Percentiles rank a stretch among this genome's conserved stretches.
phyloP scores from a whole-genome alignment of 768 basidiomycete species.

The Imleria badia region DNA sequence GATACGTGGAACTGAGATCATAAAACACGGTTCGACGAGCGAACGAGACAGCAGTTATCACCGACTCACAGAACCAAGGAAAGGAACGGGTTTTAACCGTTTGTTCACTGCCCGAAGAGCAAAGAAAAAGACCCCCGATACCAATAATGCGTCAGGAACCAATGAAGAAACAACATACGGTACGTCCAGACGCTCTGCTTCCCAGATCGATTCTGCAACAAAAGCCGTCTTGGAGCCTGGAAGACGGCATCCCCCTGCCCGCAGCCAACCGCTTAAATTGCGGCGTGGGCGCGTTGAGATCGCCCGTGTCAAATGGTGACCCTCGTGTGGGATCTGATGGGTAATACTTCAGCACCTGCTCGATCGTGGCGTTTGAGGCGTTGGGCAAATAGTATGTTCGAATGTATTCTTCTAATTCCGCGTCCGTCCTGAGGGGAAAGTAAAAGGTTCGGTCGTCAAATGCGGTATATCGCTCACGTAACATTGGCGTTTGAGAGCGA shows the following conservation, averaged over 20 bases:
- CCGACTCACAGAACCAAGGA: constrained; percentile 44
- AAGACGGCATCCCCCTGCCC: constrained; percentile 48
- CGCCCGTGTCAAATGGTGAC: constrained; percentile 52
- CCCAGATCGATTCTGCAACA: constrained; percentile 38
- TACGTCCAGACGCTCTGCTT: constrained; percentile 41
- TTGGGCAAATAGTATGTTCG: constrained; percentile 29
- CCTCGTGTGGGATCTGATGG: constrained; percentile 42
- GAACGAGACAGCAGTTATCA: not conserved
- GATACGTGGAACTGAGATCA: constrained; percentile 39
- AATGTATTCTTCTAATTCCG: constrained; percentile 33
- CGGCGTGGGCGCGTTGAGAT: constrained; percentile 43
- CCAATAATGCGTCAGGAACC: too few relatives aligned
- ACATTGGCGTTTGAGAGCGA: not conserved
- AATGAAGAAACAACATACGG: not conserved
- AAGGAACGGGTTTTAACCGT: constrained; percentile 41
- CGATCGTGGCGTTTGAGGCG: constrained; percentile 21
- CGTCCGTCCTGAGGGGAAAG: constrained; percentile 15
- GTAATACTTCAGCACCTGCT: constrained; percentile 34
- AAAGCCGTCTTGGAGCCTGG: constrained; percentile 47
- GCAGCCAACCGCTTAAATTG: constrained; percentile 53
- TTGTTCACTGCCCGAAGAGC: constrained; percentile 38
- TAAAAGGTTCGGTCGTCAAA: too few relatives aligned
- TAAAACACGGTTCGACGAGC: not conserved
- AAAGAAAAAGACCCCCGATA: not conserved
- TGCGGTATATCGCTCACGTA: not conserved